Base-by-base conservation (phyloP, 225 moss, liverwort and hornwort genomes). In the Pleurozium schreberi region DNA sequence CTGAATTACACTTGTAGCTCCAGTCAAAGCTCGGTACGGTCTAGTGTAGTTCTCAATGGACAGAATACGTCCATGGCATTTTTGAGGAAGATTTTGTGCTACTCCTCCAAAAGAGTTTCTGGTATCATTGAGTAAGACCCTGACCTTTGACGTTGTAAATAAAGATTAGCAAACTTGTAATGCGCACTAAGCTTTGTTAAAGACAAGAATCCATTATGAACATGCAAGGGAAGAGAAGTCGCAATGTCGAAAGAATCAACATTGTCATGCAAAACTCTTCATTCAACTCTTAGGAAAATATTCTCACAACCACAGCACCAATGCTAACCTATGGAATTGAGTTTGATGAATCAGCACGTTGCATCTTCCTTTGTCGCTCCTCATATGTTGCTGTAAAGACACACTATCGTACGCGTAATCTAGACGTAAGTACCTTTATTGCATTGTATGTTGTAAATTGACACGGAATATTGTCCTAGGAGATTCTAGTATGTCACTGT, bases 371-470 rank as follows among this genome's bases (percentile, higher is more conserved):
- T 80, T 89, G 86, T 34, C 94, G 90, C 85, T 96, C 95, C 88
- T 92, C 94, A 53, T 95, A 95, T 53, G 94, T 94, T 88, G 95
- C 96, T 96, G 88, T 89, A 19, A 81, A 80, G 15, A 50, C 42
- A 75, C 34, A 80, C 80, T n/a, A n/a, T n/a, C n/a, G n/a, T n/a
- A n/a, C n/a, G n/a, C n/a, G n/a, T n/a, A n/a, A n/a, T n/a, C n/a
- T n/a, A n/a, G n/a, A n/a, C n/a, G n/a, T n/a, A n/a, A n/a, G n/a
- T n/a, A n/a, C n/a, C n/a, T n/a, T n/a, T n/a, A n/a, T n/a, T n/a
- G n/a, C n/a, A n/a, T n/a, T n/a, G n/a, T n/a, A n/a, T n/a, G n/a
- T n/a, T n/a, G n/a, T n/a, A n/a, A n/a, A n/a, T n/a, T n/a, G n/a
- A n/a, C 67, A 77, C 49, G 42, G 49, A 76, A 79, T 60, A n/a